These are phyloP conservation scores for Leptodontidium sp. DNA, from an alignment of 2,329 filamentous ascomycete genomes.

Conservation along the genomic window DNA sequence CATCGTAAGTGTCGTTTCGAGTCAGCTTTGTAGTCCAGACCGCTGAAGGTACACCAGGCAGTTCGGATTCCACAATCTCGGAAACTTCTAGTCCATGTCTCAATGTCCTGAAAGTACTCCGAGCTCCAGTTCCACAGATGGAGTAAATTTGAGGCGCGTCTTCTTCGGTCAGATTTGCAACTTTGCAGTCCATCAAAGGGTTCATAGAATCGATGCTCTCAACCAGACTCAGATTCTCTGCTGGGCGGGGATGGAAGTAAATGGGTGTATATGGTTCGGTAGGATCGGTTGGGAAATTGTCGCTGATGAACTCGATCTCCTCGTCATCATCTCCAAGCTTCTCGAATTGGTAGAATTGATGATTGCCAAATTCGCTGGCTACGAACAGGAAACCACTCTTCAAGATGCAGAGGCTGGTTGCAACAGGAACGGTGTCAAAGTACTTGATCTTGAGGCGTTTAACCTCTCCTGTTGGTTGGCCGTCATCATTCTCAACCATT, in stretches of 20 bases:
- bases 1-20: slow-evolving; percentile 83
- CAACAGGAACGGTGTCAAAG: slow-evolving; percentile 93
- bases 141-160: slow-evolving; percentile 97
- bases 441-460: slow-evolving; percentile 91
- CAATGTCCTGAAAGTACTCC: slow-evolving; percentile 89
- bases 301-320: slow-evolving; percentile 85
- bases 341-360: slow-evolving; percentile 96
- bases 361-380: slow-evolving; percentile 90
- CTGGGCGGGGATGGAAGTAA: slow-evolving; percentile 82
- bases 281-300: slow-evolving; percentile 81
- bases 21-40: slow-evolving; percentile 96
- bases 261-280: slow-evolving; percentile 76
- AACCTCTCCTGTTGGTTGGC: slow-evolving; percentile 82
- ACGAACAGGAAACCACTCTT: slow-evolving; percentile 96
- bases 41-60: slow-evolving; percentile 86
- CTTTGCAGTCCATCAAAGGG: slow-evolving; percentile 88
- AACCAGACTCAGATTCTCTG: slow-evolving; percentile 84
- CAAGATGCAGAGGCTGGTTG: slow-evolving; percentile 86
- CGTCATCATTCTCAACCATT: slow-evolving; percentile 83
- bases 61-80: slow-evolving; percentile 92
- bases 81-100: slow-evolving; percentile 94
- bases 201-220: slow-evolving; percentile 90
- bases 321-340: slow-evolving; percentile 96
- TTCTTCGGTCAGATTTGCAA: slow-evolving; percentile 89
- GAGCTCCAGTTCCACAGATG: slow-evolving; percentile 85